phyloP scores from a whole-genome alignment of 257 asterid genomes.

The Ocimum tenuiflorum region DNA sequence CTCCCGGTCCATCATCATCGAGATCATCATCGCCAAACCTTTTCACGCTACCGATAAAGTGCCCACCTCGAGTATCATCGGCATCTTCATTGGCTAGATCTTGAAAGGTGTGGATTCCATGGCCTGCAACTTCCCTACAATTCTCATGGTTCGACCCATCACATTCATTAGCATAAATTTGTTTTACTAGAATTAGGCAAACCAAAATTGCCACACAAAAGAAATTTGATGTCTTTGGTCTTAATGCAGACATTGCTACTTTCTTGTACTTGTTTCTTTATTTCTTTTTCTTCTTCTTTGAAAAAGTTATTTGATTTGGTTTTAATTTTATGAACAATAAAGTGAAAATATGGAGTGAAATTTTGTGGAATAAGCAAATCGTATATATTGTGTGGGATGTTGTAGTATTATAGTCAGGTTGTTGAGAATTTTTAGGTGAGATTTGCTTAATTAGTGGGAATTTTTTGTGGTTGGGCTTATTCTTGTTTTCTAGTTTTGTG shows the following conservation, averaged over 20 bases:
- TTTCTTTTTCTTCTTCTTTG: not conserved
- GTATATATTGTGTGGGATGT: not conserved
- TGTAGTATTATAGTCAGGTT: not conserved
- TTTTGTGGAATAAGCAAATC: not conserved
- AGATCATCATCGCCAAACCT: not conserved
- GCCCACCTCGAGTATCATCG: not conserved
- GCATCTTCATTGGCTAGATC: constrained; percentile 7
- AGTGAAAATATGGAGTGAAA: not conserved
- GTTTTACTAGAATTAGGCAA: constrained; percentile 13
- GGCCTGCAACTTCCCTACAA: constrained; percentile 14
- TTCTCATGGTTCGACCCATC: not conserved
- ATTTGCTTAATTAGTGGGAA: not conserved
- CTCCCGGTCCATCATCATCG: not conserved
- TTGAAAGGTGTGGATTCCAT: not conserved
- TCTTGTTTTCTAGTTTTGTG: not conserved
- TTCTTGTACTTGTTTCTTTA: not conserved
- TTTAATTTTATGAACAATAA: not conserved
- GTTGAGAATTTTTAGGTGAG: constrained; percentile 15
- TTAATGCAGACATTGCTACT: constrained; percentile 17
- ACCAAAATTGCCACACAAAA: constrained; percentile 9
- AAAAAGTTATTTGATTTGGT: not conserved
- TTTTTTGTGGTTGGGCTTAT: constrained; percentile 1
- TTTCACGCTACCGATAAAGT: not conserved
- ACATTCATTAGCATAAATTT: constrained; percentile 10
- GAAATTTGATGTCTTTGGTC: constrained; percentile 2